These are phyloP conservation scores for Persicaria tinctoria DNA, from an alignment of 148 eudicot genomes.

Conservation along the genomic window DNA sequence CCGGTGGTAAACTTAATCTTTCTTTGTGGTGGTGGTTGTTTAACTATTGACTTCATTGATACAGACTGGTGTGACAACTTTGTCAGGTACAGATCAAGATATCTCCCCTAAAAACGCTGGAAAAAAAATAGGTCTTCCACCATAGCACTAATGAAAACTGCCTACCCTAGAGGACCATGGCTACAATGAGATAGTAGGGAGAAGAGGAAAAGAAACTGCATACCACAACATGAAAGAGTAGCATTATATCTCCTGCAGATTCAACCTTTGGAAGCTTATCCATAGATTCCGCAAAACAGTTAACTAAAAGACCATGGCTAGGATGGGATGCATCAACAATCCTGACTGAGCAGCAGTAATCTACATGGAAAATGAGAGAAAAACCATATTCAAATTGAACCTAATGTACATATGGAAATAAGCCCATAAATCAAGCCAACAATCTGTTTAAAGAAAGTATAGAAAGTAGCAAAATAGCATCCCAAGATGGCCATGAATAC, in stretches of 20 bases:
- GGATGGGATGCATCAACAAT: conserved; percentile 65
- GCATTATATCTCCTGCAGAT: conserved; percentile 60
- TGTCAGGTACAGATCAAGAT: background rate
- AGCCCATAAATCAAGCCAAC: background rate
- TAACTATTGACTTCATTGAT: background rate
- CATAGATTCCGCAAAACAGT: conserved; percentile 53
- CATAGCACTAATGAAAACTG: background rate
- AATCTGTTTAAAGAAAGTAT: background rate
- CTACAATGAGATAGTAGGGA: background rate
- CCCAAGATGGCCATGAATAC: background rate
- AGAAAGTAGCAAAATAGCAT: background rate
- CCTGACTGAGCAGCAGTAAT: conserved; percentile 51
- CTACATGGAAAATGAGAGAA: conserved; percentile 28
- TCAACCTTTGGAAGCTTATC: conserved; percentile 59
- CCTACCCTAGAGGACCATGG: no score
- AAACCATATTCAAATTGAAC: conserved; percentile 1
- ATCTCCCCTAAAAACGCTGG: background rate
- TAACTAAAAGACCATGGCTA: conserved; percentile 48
- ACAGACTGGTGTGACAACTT: background rate
- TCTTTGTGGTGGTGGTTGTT: no score
- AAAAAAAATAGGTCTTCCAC: background rate
- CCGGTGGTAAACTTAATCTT: no score
- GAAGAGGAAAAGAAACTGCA: background rate
- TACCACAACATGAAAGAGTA: conserved; percentile 52
- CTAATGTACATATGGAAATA: background rate